Base-by-base conservation (phyloP, 1,139 yeast genomes). In the Eremothecium coryli region DNA sequence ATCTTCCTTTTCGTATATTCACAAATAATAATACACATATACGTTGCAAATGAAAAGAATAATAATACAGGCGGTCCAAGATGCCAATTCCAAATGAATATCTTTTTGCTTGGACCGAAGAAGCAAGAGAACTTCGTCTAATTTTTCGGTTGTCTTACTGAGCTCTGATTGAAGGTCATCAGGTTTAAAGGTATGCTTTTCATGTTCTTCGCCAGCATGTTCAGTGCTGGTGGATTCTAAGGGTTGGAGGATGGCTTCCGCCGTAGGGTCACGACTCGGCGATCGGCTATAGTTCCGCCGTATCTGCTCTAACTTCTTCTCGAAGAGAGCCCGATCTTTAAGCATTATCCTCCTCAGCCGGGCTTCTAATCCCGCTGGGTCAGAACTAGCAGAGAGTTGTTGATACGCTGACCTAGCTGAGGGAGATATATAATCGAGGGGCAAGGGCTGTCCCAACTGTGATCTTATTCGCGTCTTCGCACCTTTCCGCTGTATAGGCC, bases 11-110 rank as follows among this genome's bases (percentile, higher is more conserved):
- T 12, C 22, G 12, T 18, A 11, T 27, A 6, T 23, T 25, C 30
- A 42, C 33, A 43, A 28, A 31, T 38, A 43, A 42, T 44, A 39
- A 35, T 42, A 46, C 44, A 54, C 49, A 40, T 47, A 53, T 23
- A 49, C 31, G 36, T 53, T 51, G 38, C 51, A 46, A 20, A 44
- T 20, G 18, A 49, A 30, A 25, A 54, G 48, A 31, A 47, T 41
- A 38, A 54, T 46, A 43, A 54, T 53, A 49, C 58, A 54, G 28
- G 42, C 24, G 33, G 46, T 38, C 59, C 59, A 52, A 18, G 46
- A 33, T 18, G 43, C 9, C 31, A 33, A 27, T 32, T 45, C 50
- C 14, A 26, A 21, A 17, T 28, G 33, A 13, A 22, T 10, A 14
- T 23, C 31, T 8, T 15, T 15, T 10, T 22, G 11, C n/a, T 26